Percentiles rank a stretch among this genome's conserved stretches.
These are phyloP conservation scores for Metarhizium guizhouense DNA, from an alignment of 2,329 filamentous ascomycete species.

Conservation along the genomic window DNA sequence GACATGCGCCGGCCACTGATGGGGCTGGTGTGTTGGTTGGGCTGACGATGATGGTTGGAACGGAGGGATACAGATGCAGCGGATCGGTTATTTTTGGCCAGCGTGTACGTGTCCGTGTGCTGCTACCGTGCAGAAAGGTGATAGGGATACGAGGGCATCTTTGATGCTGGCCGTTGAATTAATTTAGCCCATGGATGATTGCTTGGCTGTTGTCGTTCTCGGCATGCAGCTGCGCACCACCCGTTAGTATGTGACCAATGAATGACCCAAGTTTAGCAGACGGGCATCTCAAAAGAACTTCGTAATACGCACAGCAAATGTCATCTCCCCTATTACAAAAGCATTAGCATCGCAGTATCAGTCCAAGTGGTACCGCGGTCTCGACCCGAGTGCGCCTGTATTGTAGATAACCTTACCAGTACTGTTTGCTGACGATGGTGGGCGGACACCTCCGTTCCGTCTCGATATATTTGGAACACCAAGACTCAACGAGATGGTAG, in stretches of 20 bases:
- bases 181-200: constrained; percentile 29
- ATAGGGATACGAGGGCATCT: constrained; percentile 16
- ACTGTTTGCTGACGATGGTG: constrained; percentile 35
- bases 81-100: background rate
- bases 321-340: constrained; percentile 29
- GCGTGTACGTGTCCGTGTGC: too few species aligned
- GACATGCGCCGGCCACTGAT: too few species aligned
- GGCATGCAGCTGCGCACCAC: constrained; percentile 24
- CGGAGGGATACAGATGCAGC: background rate
- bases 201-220: constrained; percentile 29
- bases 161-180: constrained; percentile 24
- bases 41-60: too few species aligned
- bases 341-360: constrained; percentile 13
- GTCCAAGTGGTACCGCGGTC: background rate
- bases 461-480: constrained; percentile 36
- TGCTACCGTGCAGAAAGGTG: constrained; percentile 20
- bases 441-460: constrained; percentile 34
- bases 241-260: constrained; percentile 11
- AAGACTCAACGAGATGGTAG: constrained; percentile 39
- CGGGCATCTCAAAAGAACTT: background rate
- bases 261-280: background rate
- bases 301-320: constrained; percentile 30
- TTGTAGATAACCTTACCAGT: constrained; percentile 25
- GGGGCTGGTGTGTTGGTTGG: too few species aligned
- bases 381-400: background rate